These are phyloP conservation scores for Sapria himalayana DNA, from an alignment of 345 rosid genomes.

Conservation along the genomic window DNA sequence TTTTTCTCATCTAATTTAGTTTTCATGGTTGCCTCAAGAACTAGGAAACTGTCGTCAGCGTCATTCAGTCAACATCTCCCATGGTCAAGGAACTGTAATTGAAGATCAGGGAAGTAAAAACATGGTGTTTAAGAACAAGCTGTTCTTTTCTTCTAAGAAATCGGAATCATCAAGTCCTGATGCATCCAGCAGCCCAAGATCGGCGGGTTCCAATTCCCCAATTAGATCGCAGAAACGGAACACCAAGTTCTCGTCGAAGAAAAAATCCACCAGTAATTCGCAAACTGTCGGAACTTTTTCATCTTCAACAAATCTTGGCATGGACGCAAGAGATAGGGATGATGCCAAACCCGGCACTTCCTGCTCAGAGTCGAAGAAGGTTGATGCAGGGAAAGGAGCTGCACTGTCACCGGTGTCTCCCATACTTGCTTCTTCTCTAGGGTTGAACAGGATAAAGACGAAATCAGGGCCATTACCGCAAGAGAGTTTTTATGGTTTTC, in stretches of 20 bases:
- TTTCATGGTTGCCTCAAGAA: no score
- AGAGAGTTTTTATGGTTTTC: slow-evolving; percentile 51
- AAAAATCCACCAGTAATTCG: no score
- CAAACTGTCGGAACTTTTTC: no score
- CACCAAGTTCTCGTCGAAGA: slow-evolving; percentile 40
- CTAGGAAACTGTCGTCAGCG: no score
- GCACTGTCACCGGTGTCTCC: slow-evolving; percentile 50
- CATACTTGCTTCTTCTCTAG: slow-evolving; percentile 76
- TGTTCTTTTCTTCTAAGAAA: slow-evolving; percentile 80
- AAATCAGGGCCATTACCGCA: slow-evolving; percentile 90
- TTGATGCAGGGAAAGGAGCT: slow-evolving; percentile 19
- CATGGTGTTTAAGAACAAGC: slow-evolving; percentile 94
- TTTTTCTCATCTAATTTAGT: no score
- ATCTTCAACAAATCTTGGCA: no score
- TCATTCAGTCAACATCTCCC: no score
- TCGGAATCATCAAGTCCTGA: slow-evolving; percentile 76
- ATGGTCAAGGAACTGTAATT: no score
- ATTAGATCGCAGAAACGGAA: slow-evolving; percentile 77
- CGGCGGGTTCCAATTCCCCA: slow-evolving; percentile 71
- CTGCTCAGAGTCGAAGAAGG: slow-evolving; percentile 21
- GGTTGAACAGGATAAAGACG: slow-evolving; percentile 82
- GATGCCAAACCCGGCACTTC: slow-evolving; percentile 18
- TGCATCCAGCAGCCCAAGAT: slow-evolving; percentile 78
- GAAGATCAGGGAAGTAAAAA: no score
- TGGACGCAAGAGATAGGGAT: no score